phyloP scores from a whole-genome alignment of 208 protist genomes.

The Trichomonas tenax region DNA sequence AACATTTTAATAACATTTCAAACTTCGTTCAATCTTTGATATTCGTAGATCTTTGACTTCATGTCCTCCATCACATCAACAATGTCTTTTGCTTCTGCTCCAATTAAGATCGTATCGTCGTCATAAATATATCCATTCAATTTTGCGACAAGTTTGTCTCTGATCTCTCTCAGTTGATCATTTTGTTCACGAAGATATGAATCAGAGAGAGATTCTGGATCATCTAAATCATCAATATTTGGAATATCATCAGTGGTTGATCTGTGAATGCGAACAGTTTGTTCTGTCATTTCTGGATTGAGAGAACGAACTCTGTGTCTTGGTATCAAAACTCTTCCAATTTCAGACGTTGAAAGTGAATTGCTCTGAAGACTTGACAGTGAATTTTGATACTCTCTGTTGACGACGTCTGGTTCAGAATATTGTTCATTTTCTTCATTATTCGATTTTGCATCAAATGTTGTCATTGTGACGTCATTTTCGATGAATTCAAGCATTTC shows the following conservation, averaged over 20 bases:
- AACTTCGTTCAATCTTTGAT: not conserved
- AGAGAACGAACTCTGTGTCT: not conserved
- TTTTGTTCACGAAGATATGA: not conserved
- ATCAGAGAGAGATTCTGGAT: not conserved
- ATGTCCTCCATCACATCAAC: not conserved
- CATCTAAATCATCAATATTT: not conserved
- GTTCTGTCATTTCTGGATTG: not conserved
- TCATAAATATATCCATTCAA: not conserved
- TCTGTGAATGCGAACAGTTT: not conserved
- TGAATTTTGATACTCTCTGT: not conserved
- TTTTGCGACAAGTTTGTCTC: not conserved
- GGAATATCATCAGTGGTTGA: not conserved
- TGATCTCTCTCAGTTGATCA: not conserved
- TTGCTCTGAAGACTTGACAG: not conserved
- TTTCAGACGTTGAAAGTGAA: not conserved
- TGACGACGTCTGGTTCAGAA: not conserved
- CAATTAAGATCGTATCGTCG: not conserved
- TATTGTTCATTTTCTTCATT: not conserved
- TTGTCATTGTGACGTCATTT: not conserved
- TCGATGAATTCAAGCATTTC: not conserved
- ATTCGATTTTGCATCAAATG: not conserved
- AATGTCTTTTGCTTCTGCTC: not conserved
- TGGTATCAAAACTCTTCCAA: not conserved
- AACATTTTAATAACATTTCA: no score
- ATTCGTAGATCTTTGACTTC: not conserved